Percentiles rank a stretch among this genome's conserved stretches.
phyloP scores from a whole-genome alignment of 129 eudicot genomes.

The Chrysanthemum lavandulifolium region DNA sequence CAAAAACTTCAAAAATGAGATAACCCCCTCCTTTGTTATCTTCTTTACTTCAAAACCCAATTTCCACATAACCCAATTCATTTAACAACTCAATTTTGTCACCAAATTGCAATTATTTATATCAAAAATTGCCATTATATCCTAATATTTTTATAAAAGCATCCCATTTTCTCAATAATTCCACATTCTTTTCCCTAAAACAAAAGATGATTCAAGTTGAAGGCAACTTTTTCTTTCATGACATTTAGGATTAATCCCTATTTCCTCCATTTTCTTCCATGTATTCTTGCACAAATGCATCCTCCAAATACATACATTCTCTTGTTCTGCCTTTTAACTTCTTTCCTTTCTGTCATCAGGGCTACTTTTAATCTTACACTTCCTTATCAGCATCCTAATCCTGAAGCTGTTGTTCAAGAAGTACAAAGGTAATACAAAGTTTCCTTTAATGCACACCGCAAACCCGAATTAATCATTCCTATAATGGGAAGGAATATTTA shows the following conservation, averaged over 20 bases:
- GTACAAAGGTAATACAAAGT: constrained; percentile 37
- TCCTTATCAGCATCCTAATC: constrained; percentile 41
- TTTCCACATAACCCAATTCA: constrained; percentile 1
- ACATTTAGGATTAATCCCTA: constrained; percentile 29
- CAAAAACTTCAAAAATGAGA: constrained; percentile 32
- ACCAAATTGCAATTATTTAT: constrained; percentile 30
- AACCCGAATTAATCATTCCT: neutral
- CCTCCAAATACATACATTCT: constrained; percentile 45
- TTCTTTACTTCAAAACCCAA: constrained; percentile 31
- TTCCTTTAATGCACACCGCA: neutral
- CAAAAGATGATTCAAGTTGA: constrained; percentile 25
- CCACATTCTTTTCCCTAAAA: constrained; percentile 29
- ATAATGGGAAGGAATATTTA: no score
- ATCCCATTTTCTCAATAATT: constrained; percentile 4
- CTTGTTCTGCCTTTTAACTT: constrained; percentile 44
- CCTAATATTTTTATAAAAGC: neutral
- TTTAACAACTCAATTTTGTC: constrained; percentile 11
- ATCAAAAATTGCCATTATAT: constrained; percentile 8
- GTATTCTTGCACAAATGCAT: constrained; percentile 41
- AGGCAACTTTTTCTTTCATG: constrained; percentile 20
- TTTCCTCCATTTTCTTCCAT: constrained; percentile 13
- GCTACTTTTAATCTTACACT: constrained; percentile 38
- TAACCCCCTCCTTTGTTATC: constrained; percentile 17
- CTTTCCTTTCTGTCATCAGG: constrained; percentile 31
- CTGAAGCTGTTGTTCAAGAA: constrained; percentile 43